Evolutionary conservation across 306 rosid genomes (phyloP).

Genomic region (Abrus pulchellus): DNA sequence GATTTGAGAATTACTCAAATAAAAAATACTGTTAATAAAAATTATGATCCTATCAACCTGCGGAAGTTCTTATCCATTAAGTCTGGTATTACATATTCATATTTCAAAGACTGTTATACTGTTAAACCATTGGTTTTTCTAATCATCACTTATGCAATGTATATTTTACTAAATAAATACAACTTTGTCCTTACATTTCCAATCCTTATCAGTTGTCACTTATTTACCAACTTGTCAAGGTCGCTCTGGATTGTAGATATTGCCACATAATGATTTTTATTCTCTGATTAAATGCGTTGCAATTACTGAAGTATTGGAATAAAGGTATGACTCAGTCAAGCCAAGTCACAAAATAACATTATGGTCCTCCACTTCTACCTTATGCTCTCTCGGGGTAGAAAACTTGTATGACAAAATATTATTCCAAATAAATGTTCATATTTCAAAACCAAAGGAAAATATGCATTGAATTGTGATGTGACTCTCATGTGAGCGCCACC

Average conservation of each 20-base stretch:
- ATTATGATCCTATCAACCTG: too few species aligned
- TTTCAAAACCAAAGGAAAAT: not conserved
- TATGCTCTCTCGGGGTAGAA: not conserved
- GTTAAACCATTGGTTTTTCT: not conserved
- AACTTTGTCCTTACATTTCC: not conserved
- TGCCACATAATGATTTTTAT: not conserved
- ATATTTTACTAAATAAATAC: not conserved
- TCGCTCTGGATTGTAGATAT: not conserved
- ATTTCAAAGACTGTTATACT: too few species aligned
- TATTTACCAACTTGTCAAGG: slow-evolving; percentile 1
- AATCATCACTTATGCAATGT: not conserved
- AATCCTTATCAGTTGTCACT: not conserved
- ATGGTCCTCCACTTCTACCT: not conserved
- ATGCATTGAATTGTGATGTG: not conserved
- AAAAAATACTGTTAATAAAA: too few species aligned
- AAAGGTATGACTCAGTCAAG: not conserved
- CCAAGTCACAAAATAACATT: not conserved
- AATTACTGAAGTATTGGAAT: not conserved
- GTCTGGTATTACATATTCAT: too few species aligned
- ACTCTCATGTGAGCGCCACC: not conserved
- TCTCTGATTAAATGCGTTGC: not conserved
- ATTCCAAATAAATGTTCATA: slow-evolving; percentile 8
- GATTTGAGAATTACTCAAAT: too few species aligned
- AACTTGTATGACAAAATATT: slow-evolving; percentile 3
- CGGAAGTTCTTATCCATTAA: too few species aligned